phyloP scores from a whole-genome alignment of 257 asterid genomes.

The Euphrasia confusa region DNA sequence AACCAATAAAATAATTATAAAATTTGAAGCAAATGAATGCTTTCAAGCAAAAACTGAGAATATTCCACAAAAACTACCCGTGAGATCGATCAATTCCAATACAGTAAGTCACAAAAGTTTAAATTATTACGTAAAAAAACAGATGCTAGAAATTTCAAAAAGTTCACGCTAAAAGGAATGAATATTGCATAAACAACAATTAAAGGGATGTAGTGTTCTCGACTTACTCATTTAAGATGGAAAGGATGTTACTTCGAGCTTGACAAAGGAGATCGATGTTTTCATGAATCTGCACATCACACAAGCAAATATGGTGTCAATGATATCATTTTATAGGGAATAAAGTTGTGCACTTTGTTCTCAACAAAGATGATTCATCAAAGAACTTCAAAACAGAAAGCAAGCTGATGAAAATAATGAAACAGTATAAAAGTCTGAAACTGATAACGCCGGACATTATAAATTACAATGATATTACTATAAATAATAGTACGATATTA shows the following conservation, averaged over 20 bases:
- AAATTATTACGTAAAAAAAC: no score
- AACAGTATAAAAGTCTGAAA: conserved; percentile 7
- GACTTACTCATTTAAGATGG: conserved; percentile 67
- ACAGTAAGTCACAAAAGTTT: no score
- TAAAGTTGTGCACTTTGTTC: conserved; percentile 7
- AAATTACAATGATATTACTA: not conserved
- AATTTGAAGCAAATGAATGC: not conserved
- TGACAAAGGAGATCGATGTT: conserved; percentile 63
- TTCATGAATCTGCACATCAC: conserved; percentile 59
- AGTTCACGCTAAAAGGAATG: conserved; percentile 10
- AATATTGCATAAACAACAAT: not conserved
- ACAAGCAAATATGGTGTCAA: conserved; percentile 20
- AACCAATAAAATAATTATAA: not conserved
- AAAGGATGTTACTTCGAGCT: conserved; percentile 55
- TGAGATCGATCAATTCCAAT: no score
- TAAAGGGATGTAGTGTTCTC: not conserved
- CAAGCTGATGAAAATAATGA: conserved; percentile 10
- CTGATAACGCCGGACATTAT: not conserved
- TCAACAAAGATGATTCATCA: conserved; percentile 14
- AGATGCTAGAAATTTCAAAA: no score
- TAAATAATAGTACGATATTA: not conserved
- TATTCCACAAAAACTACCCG: no score
- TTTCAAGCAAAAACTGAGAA: no score
- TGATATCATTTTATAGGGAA: conserved; percentile 17
- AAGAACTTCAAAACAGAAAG: conserved; percentile 2